Percentiles rank a stretch among this genome's conserved stretches.
phyloP scores from a whole-genome alignment of 345 rosid genomes.

The Excoecaria cochinchinensis region DNA sequence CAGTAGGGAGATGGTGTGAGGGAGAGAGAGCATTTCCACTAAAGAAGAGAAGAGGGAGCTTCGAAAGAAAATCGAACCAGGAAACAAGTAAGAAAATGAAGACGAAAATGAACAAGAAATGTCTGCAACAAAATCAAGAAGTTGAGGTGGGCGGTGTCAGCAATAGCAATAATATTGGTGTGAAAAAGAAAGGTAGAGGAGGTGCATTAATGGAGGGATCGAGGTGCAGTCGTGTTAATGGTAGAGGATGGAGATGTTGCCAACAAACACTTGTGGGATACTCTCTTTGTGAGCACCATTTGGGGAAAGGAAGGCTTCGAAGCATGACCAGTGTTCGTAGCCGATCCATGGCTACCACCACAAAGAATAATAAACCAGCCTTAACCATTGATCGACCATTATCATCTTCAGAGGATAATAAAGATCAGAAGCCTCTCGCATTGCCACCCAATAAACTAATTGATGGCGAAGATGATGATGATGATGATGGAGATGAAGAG shows the following conservation, averaged over 20 bases:
- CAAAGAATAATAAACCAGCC: conserved; percentile 14
- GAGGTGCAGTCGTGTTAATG: conserved; percentile 91
- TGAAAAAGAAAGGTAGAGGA: conserved; percentile 51
- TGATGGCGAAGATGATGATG: neutral
- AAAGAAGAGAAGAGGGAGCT: conserved; percentile 61
- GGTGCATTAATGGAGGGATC: conserved; percentile 75
- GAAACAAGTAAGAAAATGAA: conserved; percentile 33
- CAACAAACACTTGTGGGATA: conserved; percentile 91
- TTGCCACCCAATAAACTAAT: neutral
- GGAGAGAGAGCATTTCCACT: conserved; percentile 48
- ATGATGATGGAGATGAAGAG: conserved; percentile 21
- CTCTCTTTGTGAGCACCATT: conserved; percentile 95
- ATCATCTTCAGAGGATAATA: neutral
- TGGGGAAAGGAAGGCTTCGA: conserved; percentile 89
- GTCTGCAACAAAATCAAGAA: conserved; percentile 17
- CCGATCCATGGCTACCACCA: conserved; percentile 23
- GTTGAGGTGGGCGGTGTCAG: neutral
- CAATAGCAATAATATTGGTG: neutral
- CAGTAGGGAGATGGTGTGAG: conserved; percentile 42
- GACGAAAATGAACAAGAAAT: conserved; percentile 50
- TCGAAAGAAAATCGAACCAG: conserved; percentile 20
- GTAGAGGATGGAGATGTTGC: conserved; percentile 96
- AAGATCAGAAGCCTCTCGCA: neutral
- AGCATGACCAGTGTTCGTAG: conserved; percentile 57
- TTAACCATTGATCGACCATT: conserved; percentile 12